Conservation (phyloP, 1,284 basidiomycete genomes). For the Malassezia obtusa region DNA sequence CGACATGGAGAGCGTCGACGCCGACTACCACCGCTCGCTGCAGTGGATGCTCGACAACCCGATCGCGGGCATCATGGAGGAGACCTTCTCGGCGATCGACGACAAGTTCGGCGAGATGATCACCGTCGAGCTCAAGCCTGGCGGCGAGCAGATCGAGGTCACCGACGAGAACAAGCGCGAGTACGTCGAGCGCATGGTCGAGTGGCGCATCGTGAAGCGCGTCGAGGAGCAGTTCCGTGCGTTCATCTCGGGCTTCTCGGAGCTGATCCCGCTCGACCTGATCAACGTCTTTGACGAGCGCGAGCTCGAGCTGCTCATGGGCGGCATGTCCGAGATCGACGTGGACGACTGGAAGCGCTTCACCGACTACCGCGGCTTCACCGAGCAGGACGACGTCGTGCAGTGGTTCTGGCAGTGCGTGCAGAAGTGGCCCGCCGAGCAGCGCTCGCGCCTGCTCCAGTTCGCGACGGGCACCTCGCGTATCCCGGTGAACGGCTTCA, state of each 20-base stretch:
- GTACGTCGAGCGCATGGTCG: constrained; percentile 86
- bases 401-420: constrained; percentile 99
- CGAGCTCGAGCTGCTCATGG: constrained; percentile 82
- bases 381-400: constrained; percentile 58
- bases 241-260: constrained; percentile 89
- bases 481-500: constrained; percentile 98
- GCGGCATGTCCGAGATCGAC: constrained; percentile 98
- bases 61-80: constrained; percentile 45
- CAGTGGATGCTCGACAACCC: constrained; percentile 69
- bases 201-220: constrained; percentile 81
- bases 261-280: constrained; percentile 86
- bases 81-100: constrained; percentile 58
- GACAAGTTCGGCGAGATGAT: constrained; percentile 96
- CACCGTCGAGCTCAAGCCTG: constrained; percentile 80
- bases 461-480: constrained; percentile 95
- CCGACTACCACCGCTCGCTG: constrained; percentile 68
- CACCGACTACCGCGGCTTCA: constrained; percentile 57
- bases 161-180: constrained; percentile 99
- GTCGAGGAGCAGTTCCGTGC: constrained; percentile 92
- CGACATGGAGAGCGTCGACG: constrained; percentile 46
- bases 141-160: constrained; percentile 72
- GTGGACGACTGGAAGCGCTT: constrained; percentile 59
- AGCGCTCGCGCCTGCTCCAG: constrained; percentile 78
- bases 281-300: constrained; percentile 97
- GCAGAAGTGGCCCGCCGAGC: constrained; percentile 86